Percentiles rank a stretch among this genome's conserved stretches.
Evolutionary conservation across 1,139 yeast species (phyloP).

Genomic region (Candida glucosophila): DNA sequence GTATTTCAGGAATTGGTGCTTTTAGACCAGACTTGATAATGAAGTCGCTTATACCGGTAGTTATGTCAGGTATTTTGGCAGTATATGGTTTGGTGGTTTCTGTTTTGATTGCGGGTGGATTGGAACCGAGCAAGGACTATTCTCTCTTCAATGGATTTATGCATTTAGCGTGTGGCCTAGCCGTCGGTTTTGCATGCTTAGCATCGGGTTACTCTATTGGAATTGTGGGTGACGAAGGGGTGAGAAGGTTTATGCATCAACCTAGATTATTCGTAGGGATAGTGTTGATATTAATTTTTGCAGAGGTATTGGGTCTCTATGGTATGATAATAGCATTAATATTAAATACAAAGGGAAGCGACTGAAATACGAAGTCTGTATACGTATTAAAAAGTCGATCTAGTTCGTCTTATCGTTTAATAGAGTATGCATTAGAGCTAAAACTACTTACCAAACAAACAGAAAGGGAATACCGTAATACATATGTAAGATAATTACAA

Average conservation of each 20-base stretch:
- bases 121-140: constrained; percentile 68
- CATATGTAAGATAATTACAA: no score
- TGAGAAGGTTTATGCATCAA: constrained; percentile 92
- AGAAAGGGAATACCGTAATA: no score
- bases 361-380: constrained; percentile 16
- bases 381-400: constrained; percentile 5
- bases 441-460: no score
- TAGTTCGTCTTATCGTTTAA: constrained; percentile 4
- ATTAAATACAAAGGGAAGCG: constrained; percentile 80
- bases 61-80: constrained; percentile 96
- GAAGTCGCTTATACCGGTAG: constrained; percentile 87
- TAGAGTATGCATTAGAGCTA: constrained; percentile 39
- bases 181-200: constrained; percentile 92
- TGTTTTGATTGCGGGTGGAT: constrained; percentile 89
- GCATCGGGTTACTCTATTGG: constrained; percentile 99
- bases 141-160: constrained; percentile 91
- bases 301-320: constrained; percentile 95
- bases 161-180: constrained; percentile 93
- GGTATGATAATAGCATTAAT: constrained; percentile 91
- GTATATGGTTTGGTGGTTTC: constrained; percentile 96
- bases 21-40: constrained; percentile 76
- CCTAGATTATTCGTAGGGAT: constrained; percentile 97
- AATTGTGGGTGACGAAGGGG: constrained; percentile 98
- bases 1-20: constrained; percentile 87
- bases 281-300: constrained; percentile 94